Evolutionary conservation across 331 rosid genomes (phyloP).

Genomic region (Quercus phellos): DNA sequence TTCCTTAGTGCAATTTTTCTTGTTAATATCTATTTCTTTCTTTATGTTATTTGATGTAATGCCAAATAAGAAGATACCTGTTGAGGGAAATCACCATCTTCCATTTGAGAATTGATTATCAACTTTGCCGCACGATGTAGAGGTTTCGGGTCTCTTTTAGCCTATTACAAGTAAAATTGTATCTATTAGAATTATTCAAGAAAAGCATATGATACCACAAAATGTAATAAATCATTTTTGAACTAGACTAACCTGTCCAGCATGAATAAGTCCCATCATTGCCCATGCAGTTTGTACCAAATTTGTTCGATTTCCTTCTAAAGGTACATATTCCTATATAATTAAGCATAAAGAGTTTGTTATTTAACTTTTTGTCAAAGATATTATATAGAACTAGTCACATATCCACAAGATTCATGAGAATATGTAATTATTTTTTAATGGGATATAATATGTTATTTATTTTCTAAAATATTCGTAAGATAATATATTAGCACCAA

Average conservation of each 20-base stretch:
- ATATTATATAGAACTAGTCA: too few relatives aligned
- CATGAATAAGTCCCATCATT: conserved; percentile 69
- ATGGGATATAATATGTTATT: too few relatives aligned
- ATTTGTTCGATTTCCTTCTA: conserved; percentile 61
- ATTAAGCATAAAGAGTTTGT: too few relatives aligned
- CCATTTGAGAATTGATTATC: conserved; percentile 48
- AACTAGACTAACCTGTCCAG: conserved; percentile 46
- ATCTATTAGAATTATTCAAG: too few relatives aligned
- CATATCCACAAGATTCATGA: too few relatives aligned
- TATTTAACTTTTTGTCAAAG: too few relatives aligned
- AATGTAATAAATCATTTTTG: background rate
- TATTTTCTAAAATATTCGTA: too few relatives aligned
- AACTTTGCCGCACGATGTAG: conserved; percentile 67
- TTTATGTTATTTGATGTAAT: background rate
- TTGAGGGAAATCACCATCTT: conserved; percentile 55
- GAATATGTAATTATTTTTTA: too few relatives aligned
- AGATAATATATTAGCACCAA: too few relatives aligned
- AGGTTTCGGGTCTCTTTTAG: conserved; percentile 56
- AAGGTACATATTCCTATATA: conserved; percentile 52
- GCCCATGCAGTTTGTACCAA: conserved; percentile 81
- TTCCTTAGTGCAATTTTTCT: background rate
- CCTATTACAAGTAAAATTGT: conserved; percentile 21
- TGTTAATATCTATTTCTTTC: background rate
- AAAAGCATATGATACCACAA: too few relatives aligned
- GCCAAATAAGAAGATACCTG: conserved; percentile 24